phyloP scores from a whole-genome alignment of 106 monocot species.

The Triglochin maritima region DNA sequence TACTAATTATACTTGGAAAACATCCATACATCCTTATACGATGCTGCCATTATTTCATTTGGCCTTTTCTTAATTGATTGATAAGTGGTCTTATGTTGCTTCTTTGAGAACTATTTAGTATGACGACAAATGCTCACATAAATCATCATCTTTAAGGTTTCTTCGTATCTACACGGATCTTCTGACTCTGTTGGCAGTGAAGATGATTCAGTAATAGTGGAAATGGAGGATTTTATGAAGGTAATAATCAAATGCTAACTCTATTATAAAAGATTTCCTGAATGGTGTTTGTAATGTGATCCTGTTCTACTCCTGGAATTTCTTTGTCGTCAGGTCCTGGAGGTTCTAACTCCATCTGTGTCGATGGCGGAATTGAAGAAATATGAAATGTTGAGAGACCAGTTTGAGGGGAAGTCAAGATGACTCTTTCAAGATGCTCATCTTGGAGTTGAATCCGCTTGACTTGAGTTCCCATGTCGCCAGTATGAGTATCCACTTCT shows the following conservation, averaged over 20 bases:
- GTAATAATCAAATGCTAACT: slow-evolving; percentile 16
- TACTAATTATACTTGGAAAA: background rate
- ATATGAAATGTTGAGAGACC: slow-evolving; percentile 57
- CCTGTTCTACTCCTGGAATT: background rate
- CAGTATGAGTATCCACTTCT: background rate
- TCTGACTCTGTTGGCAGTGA: slow-evolving; percentile 7
- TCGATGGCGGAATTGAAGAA: slow-evolving; percentile 62
- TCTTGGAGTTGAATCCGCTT: background rate
- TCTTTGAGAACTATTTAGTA: background rate
- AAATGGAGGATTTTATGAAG: slow-evolving; percentile 72
- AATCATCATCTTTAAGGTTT: slow-evolving; percentile 29
- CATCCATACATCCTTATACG: background rate
- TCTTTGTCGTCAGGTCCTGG: slow-evolving; percentile 42
- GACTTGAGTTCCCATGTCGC: background rate
- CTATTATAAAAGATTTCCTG: background rate
- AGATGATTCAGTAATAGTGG: slow-evolving; percentile 52
- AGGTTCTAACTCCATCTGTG: slow-evolving; percentile 69
- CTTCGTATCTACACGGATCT: slow-evolving; percentile 16
- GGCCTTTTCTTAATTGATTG: background rate
- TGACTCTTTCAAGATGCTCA: slow-evolving; percentile 9
- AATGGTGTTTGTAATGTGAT: background rate
- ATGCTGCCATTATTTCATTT: background rate
- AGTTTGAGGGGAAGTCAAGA: slow-evolving; percentile 58
- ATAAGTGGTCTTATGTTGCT: background rate
- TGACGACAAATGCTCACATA: too few species aligned